Conservation (phyloP, 257 asterid genomes). For the Plantago elongata region DNA sequence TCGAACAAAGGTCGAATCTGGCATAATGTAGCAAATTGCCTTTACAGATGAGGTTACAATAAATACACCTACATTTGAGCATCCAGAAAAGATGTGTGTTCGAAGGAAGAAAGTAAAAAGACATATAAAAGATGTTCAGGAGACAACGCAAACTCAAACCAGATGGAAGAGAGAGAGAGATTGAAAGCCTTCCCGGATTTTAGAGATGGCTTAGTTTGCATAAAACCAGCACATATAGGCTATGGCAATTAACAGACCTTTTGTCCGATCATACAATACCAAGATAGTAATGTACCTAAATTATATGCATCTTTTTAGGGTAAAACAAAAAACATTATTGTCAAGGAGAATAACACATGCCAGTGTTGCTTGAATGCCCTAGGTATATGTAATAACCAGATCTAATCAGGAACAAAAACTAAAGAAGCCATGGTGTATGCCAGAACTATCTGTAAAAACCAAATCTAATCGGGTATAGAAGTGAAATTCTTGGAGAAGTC, state of each 20-base stretch:
- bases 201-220: background rate
- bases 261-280: background rate
- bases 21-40: constrained; percentile 14
- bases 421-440: background rate
- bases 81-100: no score
- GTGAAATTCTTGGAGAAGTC: no score
- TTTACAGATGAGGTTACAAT: constrained; percentile 6
- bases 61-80: background rate
- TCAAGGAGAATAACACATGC: background rate
- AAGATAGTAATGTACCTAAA: background rate
- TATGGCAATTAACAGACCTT: background rate
- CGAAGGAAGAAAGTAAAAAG: no score
- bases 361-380: background rate
- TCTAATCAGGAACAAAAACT: background rate
- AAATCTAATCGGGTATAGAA: no score
- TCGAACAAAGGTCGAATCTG: constrained; percentile 88
- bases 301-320: background rate
- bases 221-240: background rate
- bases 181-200: background rate
- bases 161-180: no score
- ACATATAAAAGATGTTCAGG: no score
- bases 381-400: background rate
- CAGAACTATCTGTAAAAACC: no score
- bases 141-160: no score
- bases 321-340: background rate